These are phyloP conservation scores for Aspergillus sclerotiicarbonarius DNA, from an alignment of 495 filamentous ascomycete species.

Conservation along the genomic window DNA sequence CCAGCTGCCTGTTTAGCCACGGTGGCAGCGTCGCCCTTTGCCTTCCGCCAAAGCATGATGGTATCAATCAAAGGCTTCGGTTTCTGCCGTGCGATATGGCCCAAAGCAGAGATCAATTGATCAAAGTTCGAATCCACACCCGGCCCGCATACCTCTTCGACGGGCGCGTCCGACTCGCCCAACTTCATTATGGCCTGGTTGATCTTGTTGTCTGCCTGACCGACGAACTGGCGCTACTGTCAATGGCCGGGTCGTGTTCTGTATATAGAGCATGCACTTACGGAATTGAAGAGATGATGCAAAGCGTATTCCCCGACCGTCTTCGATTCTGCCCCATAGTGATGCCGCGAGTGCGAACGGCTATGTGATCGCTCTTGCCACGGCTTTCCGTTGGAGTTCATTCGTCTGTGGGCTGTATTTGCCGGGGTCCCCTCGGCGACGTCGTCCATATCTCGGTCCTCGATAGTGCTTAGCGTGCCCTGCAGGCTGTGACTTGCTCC, in stretches of 20 bases:
- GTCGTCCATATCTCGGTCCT: constrained; percentile 37
- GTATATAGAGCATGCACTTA: constrained; percentile 35
- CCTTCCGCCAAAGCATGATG: constrained; percentile 95
- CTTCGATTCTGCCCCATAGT: constrained; percentile 68
- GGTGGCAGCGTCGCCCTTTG: constrained; percentile 82
- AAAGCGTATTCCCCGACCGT: constrained; percentile 95
- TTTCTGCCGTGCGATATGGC: constrained; percentile 89
- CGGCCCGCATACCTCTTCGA: constrained; percentile 86
- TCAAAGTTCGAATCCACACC: constrained; percentile 90
- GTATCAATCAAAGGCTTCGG: constrained; percentile 95
- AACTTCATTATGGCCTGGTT: constrained; percentile 74
- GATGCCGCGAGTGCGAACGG: constrained; percentile 78
- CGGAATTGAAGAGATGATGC: constrained; percentile 92
- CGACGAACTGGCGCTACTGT: constrained; percentile 49
- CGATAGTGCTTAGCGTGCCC: constrained; percentile 39
- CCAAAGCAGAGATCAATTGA: constrained; percentile 88
- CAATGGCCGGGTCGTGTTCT: constrained; percentile 10
- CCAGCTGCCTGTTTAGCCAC: constrained; percentile 59
- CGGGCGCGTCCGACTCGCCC: constrained; percentile 70
- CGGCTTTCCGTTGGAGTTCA: constrained; percentile 56
- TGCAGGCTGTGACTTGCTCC: constrained; percentile 24
- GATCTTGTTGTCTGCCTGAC: constrained; percentile 90
- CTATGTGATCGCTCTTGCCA: constrained; percentile 73
- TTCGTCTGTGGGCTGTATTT: constrained; percentile 33
- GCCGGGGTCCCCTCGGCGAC: constrained; percentile 24